Percentiles rank a stretch among this genome's conserved stretches.
Conservation (phyloP, 352 stramenopile genomes). For the Halophytophthora batemanensis region DNA sequence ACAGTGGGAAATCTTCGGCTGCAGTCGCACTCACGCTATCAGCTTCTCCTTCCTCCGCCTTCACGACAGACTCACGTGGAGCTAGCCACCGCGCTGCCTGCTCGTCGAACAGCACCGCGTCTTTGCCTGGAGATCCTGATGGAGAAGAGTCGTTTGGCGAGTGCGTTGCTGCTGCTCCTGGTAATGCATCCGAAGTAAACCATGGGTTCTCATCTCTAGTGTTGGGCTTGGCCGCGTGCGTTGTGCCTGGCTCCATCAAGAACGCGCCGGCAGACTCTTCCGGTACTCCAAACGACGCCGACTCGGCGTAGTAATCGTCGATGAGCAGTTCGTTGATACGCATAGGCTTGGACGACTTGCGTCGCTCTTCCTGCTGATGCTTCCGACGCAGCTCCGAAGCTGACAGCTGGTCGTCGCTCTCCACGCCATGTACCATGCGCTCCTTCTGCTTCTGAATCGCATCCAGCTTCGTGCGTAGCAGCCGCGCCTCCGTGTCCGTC, state of each 20-base stretch:
- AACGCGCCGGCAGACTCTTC: conserved; percentile 45
- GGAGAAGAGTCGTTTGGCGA: conserved; percentile 20
- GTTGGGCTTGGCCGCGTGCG: not conserved
- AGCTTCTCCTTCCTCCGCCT: conserved; percentile 7
- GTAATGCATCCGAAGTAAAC: conserved; percentile 39
- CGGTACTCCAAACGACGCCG: conserved; percentile 7
- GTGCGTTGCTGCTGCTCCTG: conserved; percentile 4
- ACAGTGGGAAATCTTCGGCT: conserved; percentile 21
- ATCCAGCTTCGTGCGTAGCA: conserved; percentile 71
- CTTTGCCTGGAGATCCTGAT: conserved; percentile 38
- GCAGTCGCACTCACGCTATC: conserved; percentile 11
- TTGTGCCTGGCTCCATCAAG: conserved; percentile 45
- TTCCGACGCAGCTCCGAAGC: conserved; percentile 49
- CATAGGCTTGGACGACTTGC: conserved; percentile 31
- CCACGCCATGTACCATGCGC: conserved; percentile 39
- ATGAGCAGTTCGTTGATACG: conserved; percentile 86
- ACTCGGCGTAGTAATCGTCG: conserved; percentile 78
- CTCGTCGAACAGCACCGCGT: conserved; percentile 40
- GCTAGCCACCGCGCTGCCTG: conserved; percentile 65
- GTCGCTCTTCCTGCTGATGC: conserved; percentile 45
- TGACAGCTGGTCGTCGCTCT: conserved; percentile 54
- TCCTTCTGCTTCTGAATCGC: conserved; percentile 78
- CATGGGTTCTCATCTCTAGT: conserved; percentile 43
- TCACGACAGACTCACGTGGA: conserved; percentile 12
- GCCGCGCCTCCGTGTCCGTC: conserved; percentile 80